Evolutionary conservation across 2,329 filamentous ascomycete species (phyloP), one percentile per base, ranked within the genome.

Genomic region (Aspergillus brunneoviolaceus): DNA sequence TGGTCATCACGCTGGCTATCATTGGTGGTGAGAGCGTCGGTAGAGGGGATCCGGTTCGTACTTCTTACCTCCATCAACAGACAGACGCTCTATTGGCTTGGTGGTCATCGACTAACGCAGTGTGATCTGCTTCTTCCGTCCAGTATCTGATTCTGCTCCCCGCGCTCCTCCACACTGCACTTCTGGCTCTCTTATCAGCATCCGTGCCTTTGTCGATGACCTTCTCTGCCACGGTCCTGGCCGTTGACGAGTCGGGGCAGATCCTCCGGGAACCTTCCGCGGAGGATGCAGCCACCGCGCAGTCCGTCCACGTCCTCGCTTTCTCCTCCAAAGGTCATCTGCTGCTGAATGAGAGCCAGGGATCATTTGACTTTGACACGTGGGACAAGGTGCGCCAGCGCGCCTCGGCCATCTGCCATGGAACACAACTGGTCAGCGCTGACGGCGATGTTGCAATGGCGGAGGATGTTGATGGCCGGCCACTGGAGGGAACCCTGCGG

Each of bases 121-220:
- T 16, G 45, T 42, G 12, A 12, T 23, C 39, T 12, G 39, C 39
- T 42, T 27, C 39, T 42, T 58, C n/a, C 25, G 50, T 65, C 39
- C 39, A 94, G 89, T 90, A 91, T 72, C 83, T 97, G 48, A 82
- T 88, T 52, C 82, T 96, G 50, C 85, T 99, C 57, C 91, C 95
- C 25, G 86, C 90, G 35, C 83, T 97, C 63, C 79, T 97, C 31
- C 92, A 97, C 75, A 88, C 92, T 1, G 84, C 91, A 5, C 80
- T 93, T 42, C 80, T 95, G 45, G 87, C 91, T 23, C 84, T 98
- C 16, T 81, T 98, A 39, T 92, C 92, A 49, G 92, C 90, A 27
- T 89, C 90, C 1, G 84, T 97, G 35, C 92, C 94, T 12, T 82
- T 98, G 70, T 87, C 87, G 49, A 86, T 88, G 63, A 89, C 89